Conservation (phyloP, 768 basidiomycete genomes). For the Scleroderma citrinum region DNA sequence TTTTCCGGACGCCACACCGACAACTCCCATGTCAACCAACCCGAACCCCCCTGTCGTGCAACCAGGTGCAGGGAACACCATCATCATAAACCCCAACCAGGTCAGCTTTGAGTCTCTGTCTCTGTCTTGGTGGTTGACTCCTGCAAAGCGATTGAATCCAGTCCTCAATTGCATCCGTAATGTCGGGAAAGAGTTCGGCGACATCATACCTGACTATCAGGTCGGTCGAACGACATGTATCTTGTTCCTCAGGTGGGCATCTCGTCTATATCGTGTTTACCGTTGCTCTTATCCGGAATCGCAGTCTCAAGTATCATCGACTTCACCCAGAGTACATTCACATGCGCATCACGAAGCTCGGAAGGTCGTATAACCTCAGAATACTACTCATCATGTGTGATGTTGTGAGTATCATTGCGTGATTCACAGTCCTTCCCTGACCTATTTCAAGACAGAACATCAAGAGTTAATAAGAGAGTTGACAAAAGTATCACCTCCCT, state of each 20-base stretch:
- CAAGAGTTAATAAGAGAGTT: conserved; percentile 88
- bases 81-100: conserved; percentile 59
- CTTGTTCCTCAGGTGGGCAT: conserved; percentile 74
- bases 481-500: conserved; percentile 55
- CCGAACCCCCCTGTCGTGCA: conserved; percentile 52
- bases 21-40: not conserved
- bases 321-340: conserved; percentile 98
- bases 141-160: conserved; percentile 72
- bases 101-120: conserved; percentile 22
- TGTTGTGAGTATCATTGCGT: conserved; percentile 52
- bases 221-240: conserved; percentile 93
- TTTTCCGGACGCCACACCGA: too few species aligned
- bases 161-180: conserved; percentile 83
- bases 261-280: not conserved
- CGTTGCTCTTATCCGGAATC: not conserved
- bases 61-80: conserved; percentile 58
- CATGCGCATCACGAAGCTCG: conserved; percentile 82
- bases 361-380: conserved; percentile 73
- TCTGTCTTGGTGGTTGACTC: not conserved
- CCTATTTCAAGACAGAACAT: conserved; percentile 68
- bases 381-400: conserved; percentile 89
- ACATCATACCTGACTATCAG: conserved; percentile 91
- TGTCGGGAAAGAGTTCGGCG: conserved; percentile 90
- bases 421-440: not conserved
- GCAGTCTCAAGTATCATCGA: conserved; percentile 87